Evolutionary conservation across 148 eudicot species (phyloP), one percentile per base, ranked within the genome.

Genomic region (Arctostaphylos glauca): DNA sequence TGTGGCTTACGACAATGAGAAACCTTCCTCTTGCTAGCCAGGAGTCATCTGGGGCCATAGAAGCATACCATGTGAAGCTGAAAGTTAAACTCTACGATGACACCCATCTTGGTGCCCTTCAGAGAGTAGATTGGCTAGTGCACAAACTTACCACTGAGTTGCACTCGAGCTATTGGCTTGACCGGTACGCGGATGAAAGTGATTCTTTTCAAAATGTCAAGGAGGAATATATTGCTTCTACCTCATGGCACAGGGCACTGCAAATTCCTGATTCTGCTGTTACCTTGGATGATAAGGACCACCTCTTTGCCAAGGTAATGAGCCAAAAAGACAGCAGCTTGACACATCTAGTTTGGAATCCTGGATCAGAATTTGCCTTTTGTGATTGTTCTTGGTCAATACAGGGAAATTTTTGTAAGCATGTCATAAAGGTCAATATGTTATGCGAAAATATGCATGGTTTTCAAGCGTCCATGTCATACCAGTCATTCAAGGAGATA

Each of bases 61-160:
- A 96, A 90, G 96, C 97, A 74, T 96, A 94, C 84, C 99, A 96
- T 81, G 91, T 94, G 86, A 96, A 90, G 92, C 89, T 96, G 82
- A 96, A 96, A 91, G 76, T 83, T 67, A 93, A 89, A 84, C 87
- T 96, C n/a, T 93, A 84, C 66, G 99, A 94, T 74, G 97, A 96
- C 85, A 82, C 96, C 31, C 94, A 88, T 83, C 90, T 93, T 74
- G 97, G 94, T 67, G 92, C 99, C 81, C 87, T 92, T 77, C 92
- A 93, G 76, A 86, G 99, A 85, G 96, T 94, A 78, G 99, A 96
- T 88, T 96, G 98, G 99, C 82, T 96, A 80, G 97, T 91, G 59
- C 97, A 94, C 89, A 94, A 90, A 82, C 85, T 94, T 84, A 96
- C 94, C 14, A 90, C 98, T 0, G 99, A 93, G 86, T 85, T 96